Evolutionary conservation across 2,329 filamentous ascomycete species (phyloP).

Genomic region (Colletotrichum sp.): DNA sequence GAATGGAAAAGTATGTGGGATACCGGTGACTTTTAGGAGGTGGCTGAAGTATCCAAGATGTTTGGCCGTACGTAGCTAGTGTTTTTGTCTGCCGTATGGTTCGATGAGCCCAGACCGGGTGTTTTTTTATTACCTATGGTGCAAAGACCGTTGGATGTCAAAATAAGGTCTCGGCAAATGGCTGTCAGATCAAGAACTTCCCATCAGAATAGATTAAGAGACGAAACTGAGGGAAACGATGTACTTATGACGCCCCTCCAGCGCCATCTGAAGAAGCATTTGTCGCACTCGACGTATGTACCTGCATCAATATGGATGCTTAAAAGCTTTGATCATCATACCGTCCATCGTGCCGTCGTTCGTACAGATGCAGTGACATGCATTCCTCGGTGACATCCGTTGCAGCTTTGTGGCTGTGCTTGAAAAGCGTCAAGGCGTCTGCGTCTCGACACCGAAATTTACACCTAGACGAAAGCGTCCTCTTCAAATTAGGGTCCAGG

Average conservation of each 20-base stretch:
- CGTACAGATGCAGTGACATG: not conserved
- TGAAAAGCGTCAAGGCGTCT: not conserved
- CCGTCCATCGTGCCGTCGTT: not conserved
- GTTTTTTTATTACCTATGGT: not conserved
- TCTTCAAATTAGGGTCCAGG: not conserved
- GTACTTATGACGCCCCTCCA: not conserved
- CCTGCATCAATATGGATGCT: not conserved
- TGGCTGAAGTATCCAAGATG: not conserved
- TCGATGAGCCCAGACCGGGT: not conserved
- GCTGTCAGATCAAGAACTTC: not conserved
- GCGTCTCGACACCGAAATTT: not conserved
- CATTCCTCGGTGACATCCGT: constrained; percentile 2
- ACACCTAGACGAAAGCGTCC: not conserved
- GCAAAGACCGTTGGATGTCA: not conserved
- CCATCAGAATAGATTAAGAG: not conserved
- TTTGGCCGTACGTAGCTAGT: not conserved
- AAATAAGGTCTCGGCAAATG: not conserved
- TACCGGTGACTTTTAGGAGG: not conserved
- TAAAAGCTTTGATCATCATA: not conserved
- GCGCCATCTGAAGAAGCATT: not conserved
- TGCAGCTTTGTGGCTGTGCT: not conserved
- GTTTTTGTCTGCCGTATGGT: not conserved
- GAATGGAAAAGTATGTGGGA: not conserved
- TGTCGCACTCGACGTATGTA: not conserved
- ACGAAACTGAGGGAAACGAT: not conserved